Percentiles rank a stretch among this genome's conserved stretches.
These are phyloP conservation scores for Cyphellophora attinorum DNA, from an alignment of 2,329 filamentous ascomycete species.

Conservation along the genomic window DNA sequence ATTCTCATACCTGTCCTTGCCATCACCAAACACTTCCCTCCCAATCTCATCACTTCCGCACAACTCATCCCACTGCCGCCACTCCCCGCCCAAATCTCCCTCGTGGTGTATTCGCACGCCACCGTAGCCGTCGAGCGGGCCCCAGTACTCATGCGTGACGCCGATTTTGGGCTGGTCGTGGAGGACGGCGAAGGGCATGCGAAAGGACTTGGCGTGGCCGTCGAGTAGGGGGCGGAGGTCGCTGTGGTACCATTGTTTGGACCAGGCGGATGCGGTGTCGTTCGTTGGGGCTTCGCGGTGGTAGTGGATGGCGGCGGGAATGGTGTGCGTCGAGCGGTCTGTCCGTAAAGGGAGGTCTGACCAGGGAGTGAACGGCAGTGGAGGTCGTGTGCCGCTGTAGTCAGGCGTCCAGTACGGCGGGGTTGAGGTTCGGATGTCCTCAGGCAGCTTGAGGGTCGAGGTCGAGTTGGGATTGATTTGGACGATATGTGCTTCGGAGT, in stretches of 20 bases:
- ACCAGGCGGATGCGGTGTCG: constrained; percentile 9
- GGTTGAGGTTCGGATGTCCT: constrained; percentile 6
- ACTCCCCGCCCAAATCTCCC: neutral
- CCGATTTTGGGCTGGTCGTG: neutral
- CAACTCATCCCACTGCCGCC: neutral
- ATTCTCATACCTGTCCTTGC: neutral
- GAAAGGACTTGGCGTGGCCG: neutral
- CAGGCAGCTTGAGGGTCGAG: constrained; percentile 11
- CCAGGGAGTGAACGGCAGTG: constrained; percentile 3
- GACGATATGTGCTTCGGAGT: no score
- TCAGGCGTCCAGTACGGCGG: constrained; percentile 1
- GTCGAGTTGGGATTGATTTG: no score
- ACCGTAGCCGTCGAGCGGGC: constrained; percentile 1
- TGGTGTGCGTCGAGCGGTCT: constrained; percentile 9
- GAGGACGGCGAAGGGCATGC: constrained; percentile 1
- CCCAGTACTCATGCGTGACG: constrained; percentile 1
- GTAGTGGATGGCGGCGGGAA: constrained; percentile 7
- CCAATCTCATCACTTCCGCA: neutral
- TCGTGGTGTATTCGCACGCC: neutral
- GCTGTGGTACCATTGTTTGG: constrained; percentile 6
- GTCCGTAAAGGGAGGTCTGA: constrained; percentile 6
- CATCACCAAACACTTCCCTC: neutral
- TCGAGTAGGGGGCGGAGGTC: constrained; percentile 3
- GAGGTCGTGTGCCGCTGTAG: neutral
- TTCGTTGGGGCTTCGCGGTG: constrained; percentile 7